Percentiles rank a stretch among this genome's conserved stretches.
phyloP scores from a whole-genome alignment of 495 filamentous ascomycete genomes.

The Podospora australis region DNA sequence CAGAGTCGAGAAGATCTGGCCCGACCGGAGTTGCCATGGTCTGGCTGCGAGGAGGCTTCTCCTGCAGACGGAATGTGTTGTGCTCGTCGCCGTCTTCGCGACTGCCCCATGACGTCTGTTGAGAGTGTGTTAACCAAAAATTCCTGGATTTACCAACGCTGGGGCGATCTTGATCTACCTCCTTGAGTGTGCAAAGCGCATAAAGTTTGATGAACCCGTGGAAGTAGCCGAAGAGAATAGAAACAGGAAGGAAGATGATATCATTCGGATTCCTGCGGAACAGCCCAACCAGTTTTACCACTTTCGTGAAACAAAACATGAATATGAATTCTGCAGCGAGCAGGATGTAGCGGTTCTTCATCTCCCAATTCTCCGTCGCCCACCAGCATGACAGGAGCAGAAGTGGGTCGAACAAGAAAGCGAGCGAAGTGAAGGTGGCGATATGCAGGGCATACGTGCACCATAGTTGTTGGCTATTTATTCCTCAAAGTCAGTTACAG shows the following conservation, averaged over 20 bases:
- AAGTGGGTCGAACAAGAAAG: slow-evolving; percentile 56
- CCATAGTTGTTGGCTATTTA: slow-evolving; percentile 60
- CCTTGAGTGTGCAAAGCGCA: slow-evolving; percentile 61
- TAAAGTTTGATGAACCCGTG: slow-evolving; percentile 74
- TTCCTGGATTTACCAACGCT: background rate
- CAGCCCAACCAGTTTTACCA: slow-evolving; percentile 68
- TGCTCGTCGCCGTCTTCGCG: slow-evolving; percentile 60
- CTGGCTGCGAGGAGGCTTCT: slow-evolving; percentile 40
- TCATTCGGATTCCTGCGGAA: slow-evolving; percentile 66
- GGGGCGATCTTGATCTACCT: slow-evolving; percentile 42
- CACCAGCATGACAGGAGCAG: slow-evolving; percentile 52
- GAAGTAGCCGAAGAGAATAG: slow-evolving; percentile 70
- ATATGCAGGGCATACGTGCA: slow-evolving; percentile 70
- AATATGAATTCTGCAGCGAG: slow-evolving; percentile 44
- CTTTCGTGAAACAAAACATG: slow-evolving; percentile 60
- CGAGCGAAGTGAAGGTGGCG: slow-evolving; percentile 65
- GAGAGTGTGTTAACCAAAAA: background rate
- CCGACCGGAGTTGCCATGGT: slow-evolving; percentile 41
- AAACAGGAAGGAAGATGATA: slow-evolving; percentile 61
- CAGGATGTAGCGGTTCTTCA: slow-evolving; percentile 33
- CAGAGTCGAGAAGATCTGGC: slow-evolving; percentile 20
- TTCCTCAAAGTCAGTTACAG: background rate
- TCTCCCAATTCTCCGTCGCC: slow-evolving; percentile 40
- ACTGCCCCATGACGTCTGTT: slow-evolving; percentile 63
- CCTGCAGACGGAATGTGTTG: slow-evolving; percentile 50